Base-by-base conservation (phyloP, 225 moss, liverwort and hornwort species). In the Rhytidiadelphus loreus region DNA sequence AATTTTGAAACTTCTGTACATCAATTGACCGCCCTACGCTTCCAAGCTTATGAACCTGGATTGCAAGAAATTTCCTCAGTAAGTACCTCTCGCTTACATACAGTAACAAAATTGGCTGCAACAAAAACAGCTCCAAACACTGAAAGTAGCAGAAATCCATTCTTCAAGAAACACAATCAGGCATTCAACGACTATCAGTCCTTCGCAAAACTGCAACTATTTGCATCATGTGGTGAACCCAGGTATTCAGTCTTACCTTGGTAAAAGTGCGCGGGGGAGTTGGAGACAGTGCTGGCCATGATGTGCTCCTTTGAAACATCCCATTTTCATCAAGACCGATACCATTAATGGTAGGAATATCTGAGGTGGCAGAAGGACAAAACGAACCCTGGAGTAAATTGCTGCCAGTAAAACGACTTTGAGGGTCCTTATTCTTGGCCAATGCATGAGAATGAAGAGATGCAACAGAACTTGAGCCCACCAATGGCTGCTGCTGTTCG, bases 181-280 rank as follows among this genome's bases (percentile, higher is more conserved):
- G 61, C 55, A 77, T 22, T 70, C 79, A 33, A 62, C 32, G 63
- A 57, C 50, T 41, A 77, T 81, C 35, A 64, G 24, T 32, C 52
- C 77, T 77, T 82, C 69, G 85, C 79, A 83, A 90, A 32, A 29
- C 80, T 37, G 86, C 26, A 72, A 86, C 39, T 68, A 86, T 56
- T 64, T 73, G 33, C 68, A 74, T 68, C 48, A 60, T 66, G 66
- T 62, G 88, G 80, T 53, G 56, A 73, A 83, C 59, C 21, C 60
- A 88, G 53, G 43, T 57, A 33, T 64, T 59, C 82, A 79, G 22
- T 57, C 89, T 82, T 63, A 98, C 98, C 96, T 98, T 98, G 32
- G 96, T 98, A 87, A 93, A 98, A 80, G 97, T 98, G 87, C 97
- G 95, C 17, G 95, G 78, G 50, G 95, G 93, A 77, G 94, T 83